Evolutionary conservation across 352 stramenopile species (phyloP).

Genomic region (Hyaloperonospora brassicae): DNA sequence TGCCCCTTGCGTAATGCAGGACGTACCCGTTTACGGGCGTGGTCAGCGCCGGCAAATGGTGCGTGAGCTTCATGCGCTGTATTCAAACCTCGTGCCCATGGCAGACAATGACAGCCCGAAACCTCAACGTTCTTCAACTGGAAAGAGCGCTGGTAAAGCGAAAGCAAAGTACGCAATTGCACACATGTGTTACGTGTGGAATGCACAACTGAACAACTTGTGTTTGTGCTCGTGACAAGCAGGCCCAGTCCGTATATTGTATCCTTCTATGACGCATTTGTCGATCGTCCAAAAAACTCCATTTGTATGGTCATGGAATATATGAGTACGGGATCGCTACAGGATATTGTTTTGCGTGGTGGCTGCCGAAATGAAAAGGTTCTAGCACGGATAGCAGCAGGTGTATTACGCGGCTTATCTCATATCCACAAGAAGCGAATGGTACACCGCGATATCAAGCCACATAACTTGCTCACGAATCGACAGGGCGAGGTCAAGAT

Average conservation of each 20-base stretch:
- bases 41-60: conserved; percentile 86
- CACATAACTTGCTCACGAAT: conserved; percentile 86
- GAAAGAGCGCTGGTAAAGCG: conserved; percentile 21
- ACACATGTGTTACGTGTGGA: not conserved
- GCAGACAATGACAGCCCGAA: conserved; percentile 29
- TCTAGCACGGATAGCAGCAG: conserved; percentile 56
- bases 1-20: conserved; percentile 26
- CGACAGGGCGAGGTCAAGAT: conserved; percentile 82
- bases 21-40: conserved; percentile 78
- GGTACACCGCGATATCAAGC: conserved; percentile 91
- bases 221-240: conserved; percentile 6
- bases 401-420: conserved; percentile 67
- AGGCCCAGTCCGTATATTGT: conserved; percentile 86
- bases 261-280: conserved; percentile 90
- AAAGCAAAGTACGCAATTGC: conserved; percentile 34
- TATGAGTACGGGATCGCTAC: conserved; percentile 87
- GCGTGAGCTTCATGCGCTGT: conserved; percentile 82
- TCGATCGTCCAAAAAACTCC: conserved; percentile 80
- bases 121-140: conserved; percentile 10
- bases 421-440: conserved; percentile 86
- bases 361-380: conserved; percentile 82
- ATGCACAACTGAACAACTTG: not conserved
- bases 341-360: conserved; percentile 82
- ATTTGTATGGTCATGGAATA: conserved; percentile 91
- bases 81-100: conserved; percentile 85